phyloP scores from a whole-genome alignment of 2,329 filamentous ascomycete genomes.

The Colletotrichum zoysiae region DNA sequence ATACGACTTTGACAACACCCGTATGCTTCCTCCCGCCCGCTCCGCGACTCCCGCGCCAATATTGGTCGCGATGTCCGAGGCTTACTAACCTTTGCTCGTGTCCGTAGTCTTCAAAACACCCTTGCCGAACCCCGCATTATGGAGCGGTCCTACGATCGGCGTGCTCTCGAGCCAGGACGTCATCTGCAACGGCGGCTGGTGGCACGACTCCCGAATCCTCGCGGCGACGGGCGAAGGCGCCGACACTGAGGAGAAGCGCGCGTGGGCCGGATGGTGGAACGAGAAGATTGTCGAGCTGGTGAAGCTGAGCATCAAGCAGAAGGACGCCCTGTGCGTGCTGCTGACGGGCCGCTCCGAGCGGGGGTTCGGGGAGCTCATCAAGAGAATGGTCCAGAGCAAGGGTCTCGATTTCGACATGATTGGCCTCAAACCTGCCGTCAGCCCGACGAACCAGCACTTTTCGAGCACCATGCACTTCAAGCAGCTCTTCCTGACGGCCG shows the following conservation, averaged over 20 bases:
- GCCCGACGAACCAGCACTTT: conserved; percentile 84
- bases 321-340: conserved; percentile 86
- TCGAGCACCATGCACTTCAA: conserved; percentile 92
- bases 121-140: conserved; percentile 88
- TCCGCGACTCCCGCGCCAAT: conserved; percentile 14
- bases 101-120: conserved; percentile 87
- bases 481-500: conserved; percentile 81
- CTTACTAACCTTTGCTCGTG: conserved; percentile 5
- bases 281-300: conserved; percentile 88
- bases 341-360: conserved; percentile 87
- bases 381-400: conserved; percentile 82
- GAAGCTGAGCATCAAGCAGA: conserved; percentile 82
- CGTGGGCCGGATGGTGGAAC: conserved; percentile 97
- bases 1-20: conserved; percentile 98
- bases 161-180: conserved; percentile 80
- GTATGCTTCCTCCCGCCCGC: conserved; percentile 61
- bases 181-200: conserved; percentile 92
- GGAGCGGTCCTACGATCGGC: conserved; percentile 83
- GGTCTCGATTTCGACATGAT: conserved; percentile 89
- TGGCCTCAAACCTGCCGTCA: conserved; percentile 85
- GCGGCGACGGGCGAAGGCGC: conserved; percentile 86
- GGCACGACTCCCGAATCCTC: conserved; percentile 92
- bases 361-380: conserved; percentile 82
- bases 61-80: background rate
- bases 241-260: conserved; percentile 83